Conservation (phyloP, 1,284 basidiomycete genomes). For the Boletus semigastroideus region DNA sequence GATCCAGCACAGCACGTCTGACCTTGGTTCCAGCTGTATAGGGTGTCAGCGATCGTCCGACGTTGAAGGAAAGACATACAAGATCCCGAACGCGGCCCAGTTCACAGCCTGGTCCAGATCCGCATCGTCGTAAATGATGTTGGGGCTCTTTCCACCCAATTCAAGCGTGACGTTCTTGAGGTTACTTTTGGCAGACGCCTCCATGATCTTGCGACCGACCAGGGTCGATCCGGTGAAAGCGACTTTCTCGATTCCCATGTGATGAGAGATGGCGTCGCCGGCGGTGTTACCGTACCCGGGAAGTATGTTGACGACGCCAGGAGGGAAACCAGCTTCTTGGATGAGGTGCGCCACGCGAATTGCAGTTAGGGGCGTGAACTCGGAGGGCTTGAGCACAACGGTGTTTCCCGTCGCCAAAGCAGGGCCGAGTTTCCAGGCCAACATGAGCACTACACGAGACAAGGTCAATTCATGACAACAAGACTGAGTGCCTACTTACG, state of each 20-base stretch:
- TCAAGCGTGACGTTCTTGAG: slow-evolving; percentile 91
- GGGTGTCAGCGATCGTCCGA: slow-evolving; percentile 37
- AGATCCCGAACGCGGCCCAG: slow-evolving; percentile 83
- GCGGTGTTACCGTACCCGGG: slow-evolving; percentile 66
- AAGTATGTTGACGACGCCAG: slow-evolving; percentile 73
- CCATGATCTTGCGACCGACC: slow-evolving; percentile 84
- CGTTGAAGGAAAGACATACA: slow-evolving; percentile 38
- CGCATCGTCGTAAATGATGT: slow-evolving; percentile 72
- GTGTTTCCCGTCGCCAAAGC: slow-evolving; percentile 85
- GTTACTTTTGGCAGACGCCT: slow-evolving; percentile 80
- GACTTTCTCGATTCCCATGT: slow-evolving; percentile 69
- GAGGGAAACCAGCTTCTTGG: slow-evolving; percentile 59
- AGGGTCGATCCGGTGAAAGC: slow-evolving; percentile 79
- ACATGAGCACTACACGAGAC: slow-evolving; percentile 56
- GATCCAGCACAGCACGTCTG: slow-evolving; percentile 87
- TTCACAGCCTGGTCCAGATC: slow-evolving; percentile 77
- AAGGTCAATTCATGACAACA: not conserved
- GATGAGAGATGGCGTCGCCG: slow-evolving; percentile 62
- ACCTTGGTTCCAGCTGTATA: slow-evolving; percentile 71
- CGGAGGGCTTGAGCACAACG: slow-evolving; percentile 86
- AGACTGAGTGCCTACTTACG: slow-evolving; percentile 37
- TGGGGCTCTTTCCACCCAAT: slow-evolving; percentile 90
- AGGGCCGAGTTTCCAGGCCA: slow-evolving; percentile 82
- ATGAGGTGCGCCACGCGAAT: slow-evolving; percentile 54
- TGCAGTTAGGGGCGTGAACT: slow-evolving; percentile 87